Percentiles rank a stretch among this genome's conserved stretches.
These are phyloP conservation scores for Hysterium pulicare DNA, from an alignment of 2,329 filamentous ascomycete species.

Conservation along the genomic window DNA sequence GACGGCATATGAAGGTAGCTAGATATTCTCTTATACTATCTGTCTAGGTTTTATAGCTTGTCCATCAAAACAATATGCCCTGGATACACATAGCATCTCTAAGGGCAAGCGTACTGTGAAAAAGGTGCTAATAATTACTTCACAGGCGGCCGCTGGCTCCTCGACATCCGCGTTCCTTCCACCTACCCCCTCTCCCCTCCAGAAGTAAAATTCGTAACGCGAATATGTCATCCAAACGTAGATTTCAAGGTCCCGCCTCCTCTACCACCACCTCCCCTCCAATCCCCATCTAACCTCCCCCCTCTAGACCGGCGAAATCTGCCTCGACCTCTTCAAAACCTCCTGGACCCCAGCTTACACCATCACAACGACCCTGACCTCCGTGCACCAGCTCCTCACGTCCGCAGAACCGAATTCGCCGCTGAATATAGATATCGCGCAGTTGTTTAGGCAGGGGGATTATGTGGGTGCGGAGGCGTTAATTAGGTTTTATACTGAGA, in stretches of 20 bases:
- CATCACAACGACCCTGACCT: slow-evolving; percentile 69
- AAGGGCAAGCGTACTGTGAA: no score
- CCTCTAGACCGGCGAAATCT: slow-evolving; percentile 78
- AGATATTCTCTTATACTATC: not conserved
- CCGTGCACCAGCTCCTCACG: slow-evolving; percentile 66
- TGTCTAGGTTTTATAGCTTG: no score
- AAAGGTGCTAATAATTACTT: no score
- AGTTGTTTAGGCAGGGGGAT: slow-evolving; percentile 67
- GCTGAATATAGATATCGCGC: slow-evolving; percentile 75
- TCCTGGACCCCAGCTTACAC: slow-evolving; percentile 86
- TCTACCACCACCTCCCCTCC: not conserved
- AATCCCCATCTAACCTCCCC: slow-evolving; percentile 36
- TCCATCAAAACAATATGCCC: no score
- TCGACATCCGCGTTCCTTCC: slow-evolving; percentile 70
- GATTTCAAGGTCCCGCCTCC: slow-evolving; percentile 46
- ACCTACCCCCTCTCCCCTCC: slow-evolving; percentile 80
- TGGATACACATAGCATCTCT: not conserved
- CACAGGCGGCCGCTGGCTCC: slow-evolving; percentile 73
- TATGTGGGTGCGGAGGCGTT: slow-evolving; percentile 63
- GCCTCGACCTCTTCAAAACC: slow-evolving; percentile 75
- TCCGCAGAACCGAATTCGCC: slow-evolving; percentile 71
- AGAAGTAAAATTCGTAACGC: slow-evolving; percentile 74
- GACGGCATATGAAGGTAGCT: slow-evolving; percentile 58
- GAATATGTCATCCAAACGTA: slow-evolving; percentile 81
- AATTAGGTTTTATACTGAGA: slow-evolving; percentile 67